These are phyloP conservation scores for Blastobotrys proliferans DNA, from an alignment of 1,139 yeast genomes.

Conservation along the genomic window DNA sequence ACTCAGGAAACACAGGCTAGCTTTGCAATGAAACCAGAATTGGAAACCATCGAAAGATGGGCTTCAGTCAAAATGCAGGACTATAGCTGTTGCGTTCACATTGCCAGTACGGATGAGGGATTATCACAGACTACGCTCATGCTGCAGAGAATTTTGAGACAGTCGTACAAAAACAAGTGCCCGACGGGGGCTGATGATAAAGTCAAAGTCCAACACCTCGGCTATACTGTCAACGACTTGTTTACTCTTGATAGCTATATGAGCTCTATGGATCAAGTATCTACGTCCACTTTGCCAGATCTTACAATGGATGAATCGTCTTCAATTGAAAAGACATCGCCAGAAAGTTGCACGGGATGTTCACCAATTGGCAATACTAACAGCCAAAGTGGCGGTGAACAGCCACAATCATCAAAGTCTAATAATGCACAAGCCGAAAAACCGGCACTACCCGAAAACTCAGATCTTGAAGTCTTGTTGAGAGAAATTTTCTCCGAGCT, in stretches of 20 bases:
- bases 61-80: constrained; percentile 5
- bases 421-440: not conserved
- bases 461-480: constrained; percentile 6
- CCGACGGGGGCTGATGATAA: not conserved
- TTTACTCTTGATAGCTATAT: not conserved
- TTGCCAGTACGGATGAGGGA: constrained; percentile 1
- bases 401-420: not conserved
- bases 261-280: no score
- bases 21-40: not conserved
- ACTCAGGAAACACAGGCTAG: not conserved
- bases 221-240: not conserved
- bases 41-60: constrained; percentile 5
- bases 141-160: constrained; percentile 3
- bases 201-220: not conserved
- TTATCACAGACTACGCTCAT: constrained; percentile 7
- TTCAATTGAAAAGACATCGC: no score
- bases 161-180: not conserved
- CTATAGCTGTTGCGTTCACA: not conserved
- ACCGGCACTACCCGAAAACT: not conserved
- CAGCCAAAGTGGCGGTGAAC: no score
- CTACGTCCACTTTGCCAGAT: no score
- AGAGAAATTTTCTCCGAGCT: constrained; percentile 10
- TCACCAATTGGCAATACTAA: not conserved
- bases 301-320: no score
- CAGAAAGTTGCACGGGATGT: not conserved